These are phyloP conservation scores for Globisporangium paroecandrum DNA, from an alignment of 352 stramenopile genomes.

Conservation along the genomic window DNA sequence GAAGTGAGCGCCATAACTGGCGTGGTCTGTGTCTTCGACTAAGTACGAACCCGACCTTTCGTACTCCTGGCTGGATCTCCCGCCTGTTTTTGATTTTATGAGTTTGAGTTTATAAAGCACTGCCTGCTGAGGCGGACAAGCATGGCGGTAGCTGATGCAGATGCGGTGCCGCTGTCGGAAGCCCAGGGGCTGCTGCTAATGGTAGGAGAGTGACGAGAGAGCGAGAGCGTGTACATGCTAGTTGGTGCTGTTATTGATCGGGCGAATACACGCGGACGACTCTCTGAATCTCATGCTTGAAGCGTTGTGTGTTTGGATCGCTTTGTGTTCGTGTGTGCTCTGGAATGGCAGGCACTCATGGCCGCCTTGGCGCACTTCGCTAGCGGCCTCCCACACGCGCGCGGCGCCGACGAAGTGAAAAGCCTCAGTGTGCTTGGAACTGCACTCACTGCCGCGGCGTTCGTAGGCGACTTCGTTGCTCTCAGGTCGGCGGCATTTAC, in stretches of 20 bases:
- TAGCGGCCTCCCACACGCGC: background rate
- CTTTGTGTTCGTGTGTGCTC: background rate
- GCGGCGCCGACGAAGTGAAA: background rate
- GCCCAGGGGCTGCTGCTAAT: constrained; percentile 17
- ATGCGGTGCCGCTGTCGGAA: constrained; percentile 8
- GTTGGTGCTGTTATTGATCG: background rate
- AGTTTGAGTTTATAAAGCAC: constrained; percentile 10
- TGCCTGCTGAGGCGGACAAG: background rate
- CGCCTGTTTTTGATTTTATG: constrained; percentile 5
- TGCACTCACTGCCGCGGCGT: background rate
- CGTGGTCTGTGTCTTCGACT: background rate
- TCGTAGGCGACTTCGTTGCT: constrained; percentile 17
- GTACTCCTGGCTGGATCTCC: background rate
- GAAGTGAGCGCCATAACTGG: constrained; percentile 7
- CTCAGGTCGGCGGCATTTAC: constrained; percentile 12
- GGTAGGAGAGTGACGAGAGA: constrained; percentile 5
- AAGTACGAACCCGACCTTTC: constrained; percentile 5
- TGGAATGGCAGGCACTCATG: background rate
- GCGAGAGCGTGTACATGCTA: background rate
- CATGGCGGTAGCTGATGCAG: background rate
- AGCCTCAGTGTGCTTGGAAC: background rate
- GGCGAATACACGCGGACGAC: constrained; percentile 3
- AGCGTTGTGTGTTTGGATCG: background rate
- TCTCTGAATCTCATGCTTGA: background rate
- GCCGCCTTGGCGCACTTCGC: background rate